Evolutionary conservation across 2,329 filamentous ascomycete genomes (phyloP), one percentile per base, ranked within the genome.

Genomic region (Penicillium sp.): DNA sequence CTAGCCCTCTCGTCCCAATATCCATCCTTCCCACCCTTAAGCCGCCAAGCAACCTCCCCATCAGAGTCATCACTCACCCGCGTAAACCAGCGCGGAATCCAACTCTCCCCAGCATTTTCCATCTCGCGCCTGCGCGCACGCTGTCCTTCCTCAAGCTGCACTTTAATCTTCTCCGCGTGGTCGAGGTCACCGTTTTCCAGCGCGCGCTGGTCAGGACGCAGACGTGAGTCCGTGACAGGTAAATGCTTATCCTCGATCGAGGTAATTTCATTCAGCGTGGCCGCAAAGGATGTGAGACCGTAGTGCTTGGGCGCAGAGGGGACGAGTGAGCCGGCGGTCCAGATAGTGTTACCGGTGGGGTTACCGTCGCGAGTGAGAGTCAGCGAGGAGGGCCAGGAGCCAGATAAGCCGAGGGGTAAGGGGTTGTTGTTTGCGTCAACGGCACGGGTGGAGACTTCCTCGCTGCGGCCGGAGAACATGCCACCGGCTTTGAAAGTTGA

Each of bases 381-480:
- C 6, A 99, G 80, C 2, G 84, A 82, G 2, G 80, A 79, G 0
- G 92, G 97, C 94, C 94, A 99, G 52, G 89, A 96, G 2, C 94
- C 94, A 0, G 78, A 74, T 25, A 97, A 78, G 16, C 88, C 86
- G 11, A 88, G 78, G 0, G 89, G 82, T 0, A 88, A 82, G 19
- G 85, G 80, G 25, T 78, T 74, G 38, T 90, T 91, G 53, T 88
- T 81, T 0, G 82, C 75, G 55, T 88, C 86, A 62, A 87, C 88
- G 1, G 87, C 82, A 65, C 92, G 87, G 7, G 93, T 88, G 35
- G 83, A 81, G 10, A 97, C 89, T 59, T 99, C 94, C 73, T 99
- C 94, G 59, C 88, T 89, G 54, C 94, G 86, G 14, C 94, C 94
- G 31, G 93, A 92, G 76, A 97, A 99, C 90, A 99, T 96, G 62